phyloP scores from a whole-genome alignment of 2,329 filamentous ascomycete species.

The Raffaelea deltoideospora region DNA sequence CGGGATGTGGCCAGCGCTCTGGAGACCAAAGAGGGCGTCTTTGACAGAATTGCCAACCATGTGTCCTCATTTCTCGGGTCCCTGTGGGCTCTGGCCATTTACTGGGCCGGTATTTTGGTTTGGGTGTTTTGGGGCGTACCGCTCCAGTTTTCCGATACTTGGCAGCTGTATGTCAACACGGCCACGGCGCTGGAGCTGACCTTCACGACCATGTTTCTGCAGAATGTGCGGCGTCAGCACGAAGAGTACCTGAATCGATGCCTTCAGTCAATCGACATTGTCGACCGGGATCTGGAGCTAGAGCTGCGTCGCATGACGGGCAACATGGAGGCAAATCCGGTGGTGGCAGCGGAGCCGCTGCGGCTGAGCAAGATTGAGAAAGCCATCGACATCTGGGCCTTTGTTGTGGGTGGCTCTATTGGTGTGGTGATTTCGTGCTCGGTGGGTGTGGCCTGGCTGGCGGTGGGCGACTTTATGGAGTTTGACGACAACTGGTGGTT shows the following conservation, averaged over 20 bases:
- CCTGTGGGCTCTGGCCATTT: slow-evolving; percentile 16
- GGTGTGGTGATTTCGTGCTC: slow-evolving; percentile 22
- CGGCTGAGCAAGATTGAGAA: slow-evolving; percentile 19
- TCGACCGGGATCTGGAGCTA: slow-evolving; percentile 19
- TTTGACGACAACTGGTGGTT: slow-evolving; percentile 31
- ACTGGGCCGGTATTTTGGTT: slow-evolving; percentile 19
- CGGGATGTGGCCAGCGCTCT: slow-evolving; percentile 11
- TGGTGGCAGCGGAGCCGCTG: slow-evolving; percentile 17
- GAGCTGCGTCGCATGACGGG: slow-evolving; percentile 18
- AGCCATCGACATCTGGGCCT: slow-evolving; percentile 25
- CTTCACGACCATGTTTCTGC: slow-evolving; percentile 22
- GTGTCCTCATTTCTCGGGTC: slow-evolving; percentile 15
- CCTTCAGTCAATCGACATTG: slow-evolving; percentile 17
- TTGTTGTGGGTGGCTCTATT: slow-evolving; percentile 24
- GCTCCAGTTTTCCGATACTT: slow-evolving; percentile 17
- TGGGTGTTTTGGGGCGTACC: slow-evolving; percentile 19
- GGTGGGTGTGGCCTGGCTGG: slow-evolving; percentile 22
- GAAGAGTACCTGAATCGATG: slow-evolving; percentile 16
- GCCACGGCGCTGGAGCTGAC: slow-evolving; percentile 26
- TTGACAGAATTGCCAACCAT: slow-evolving; percentile 14
- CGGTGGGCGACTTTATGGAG: slow-evolving; percentile 21
- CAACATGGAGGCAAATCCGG: slow-evolving; percentile 17
- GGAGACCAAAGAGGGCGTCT: slow-evolving; percentile 15
- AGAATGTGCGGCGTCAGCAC: slow-evolving; percentile 22
- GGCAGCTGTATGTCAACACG: slow-evolving; percentile 28